Evolutionary conservation across 371 early-diverging fungal genomes (phyloP).

Genomic region (Apophysomyces ossiformis): DNA sequence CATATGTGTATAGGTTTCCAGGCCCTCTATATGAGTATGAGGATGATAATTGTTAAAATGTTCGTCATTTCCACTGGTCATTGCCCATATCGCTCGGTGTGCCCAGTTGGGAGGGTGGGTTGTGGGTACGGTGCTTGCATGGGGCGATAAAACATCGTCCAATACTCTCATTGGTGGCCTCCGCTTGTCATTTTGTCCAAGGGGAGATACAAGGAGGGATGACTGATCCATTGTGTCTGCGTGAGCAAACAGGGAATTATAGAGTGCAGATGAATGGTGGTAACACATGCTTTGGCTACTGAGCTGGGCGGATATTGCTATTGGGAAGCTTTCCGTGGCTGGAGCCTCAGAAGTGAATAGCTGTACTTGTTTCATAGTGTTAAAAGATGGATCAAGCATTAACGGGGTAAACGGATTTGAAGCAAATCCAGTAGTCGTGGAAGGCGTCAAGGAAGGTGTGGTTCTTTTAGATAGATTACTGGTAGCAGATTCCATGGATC

Average conservation of each 20-base stretch:
- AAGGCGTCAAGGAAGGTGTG: background rate
- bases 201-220: background rate
- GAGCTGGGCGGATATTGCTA: background rate
- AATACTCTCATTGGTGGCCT: background rate
- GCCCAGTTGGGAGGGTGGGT: slow-evolving; percentile 7
- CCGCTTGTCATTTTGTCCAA: background rate
- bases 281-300: background rate
- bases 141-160: background rate
- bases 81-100: slow-evolving; percentile 9
- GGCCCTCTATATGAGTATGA: background rate
- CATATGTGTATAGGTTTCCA: background rate
- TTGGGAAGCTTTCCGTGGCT: background rate
- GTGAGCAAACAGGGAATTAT: background rate
- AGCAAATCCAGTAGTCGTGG: too few relatives aligned
- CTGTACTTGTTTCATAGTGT: too few relatives aligned
- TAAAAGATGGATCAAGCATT: too few relatives aligned
- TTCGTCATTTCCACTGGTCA: background rate
- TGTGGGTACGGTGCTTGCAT: background rate
- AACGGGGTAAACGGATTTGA: too few relatives aligned
- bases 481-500: background rate
- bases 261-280: background rate
- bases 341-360: too few relatives aligned
- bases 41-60: background rate
- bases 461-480: background rate
- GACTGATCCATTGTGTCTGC: background rate